Evolutionary conservation across 805 yeast genomes (phyloP), one percentile per base, ranked within the genome.

Genomic region (Debaryomyces castellii): DNA sequence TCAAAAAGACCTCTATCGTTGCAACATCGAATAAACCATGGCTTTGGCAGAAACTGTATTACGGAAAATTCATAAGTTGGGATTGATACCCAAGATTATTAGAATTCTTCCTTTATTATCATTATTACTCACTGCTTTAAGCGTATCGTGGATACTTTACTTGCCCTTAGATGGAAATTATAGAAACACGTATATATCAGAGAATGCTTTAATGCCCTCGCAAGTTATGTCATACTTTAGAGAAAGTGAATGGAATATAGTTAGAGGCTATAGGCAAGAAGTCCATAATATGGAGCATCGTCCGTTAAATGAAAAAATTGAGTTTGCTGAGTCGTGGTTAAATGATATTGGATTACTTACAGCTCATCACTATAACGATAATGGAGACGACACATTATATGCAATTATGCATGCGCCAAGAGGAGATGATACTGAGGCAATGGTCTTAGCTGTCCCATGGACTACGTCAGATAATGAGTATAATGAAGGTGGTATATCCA

Each of bases 181-280:
- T 62, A 73, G 97, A 45, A 67, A 74, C 51, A 89, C 97, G 2
- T 94, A 94, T 63, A 86, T 91, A 10, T 86, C 96, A 6, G 99
- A 94, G 60, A 94, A 94, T 66, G 99, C 99, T 25, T 72, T 94
- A 62, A 83, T 94, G 88, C 97, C 99, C 6, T 91, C 96, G 0
- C 98, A 94, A 63, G 98, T 94, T 2, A 84, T 85, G 54, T 83
- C 95, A 20, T 90, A 89, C 61, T 94, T 88, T 63, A 76, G 97
- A 45, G 98, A 92, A 59, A 81, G 89, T 34, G 98, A 94, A 62
- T 94, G 98, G 97, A 89, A 91, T 57, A 72, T 87, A 45, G 80
- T 89, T 25, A 73, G 98, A 47, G 99, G 97, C 0, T 89, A 84
- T 59, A 76, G 96, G 48, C 77, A 76, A 36, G 87, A 83, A 51